Conservation (phyloP, 2,329 filamentous ascomycete genomes). For the Cladosporium oxysporum region DNA sequence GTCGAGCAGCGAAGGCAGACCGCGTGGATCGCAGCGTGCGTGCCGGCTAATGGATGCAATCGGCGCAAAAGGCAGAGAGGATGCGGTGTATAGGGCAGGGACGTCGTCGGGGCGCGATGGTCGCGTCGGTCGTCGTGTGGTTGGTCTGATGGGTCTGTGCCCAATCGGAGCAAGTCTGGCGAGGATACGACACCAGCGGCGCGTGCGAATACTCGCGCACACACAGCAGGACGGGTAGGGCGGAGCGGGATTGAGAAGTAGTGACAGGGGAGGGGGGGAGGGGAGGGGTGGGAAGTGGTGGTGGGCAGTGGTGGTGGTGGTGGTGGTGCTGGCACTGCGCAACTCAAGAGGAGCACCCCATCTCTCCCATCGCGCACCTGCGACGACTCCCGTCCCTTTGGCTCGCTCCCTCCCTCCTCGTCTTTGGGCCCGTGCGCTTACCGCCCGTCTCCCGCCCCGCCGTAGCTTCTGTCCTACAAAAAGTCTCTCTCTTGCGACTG, state of each 20-base stretch:
- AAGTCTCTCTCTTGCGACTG: not conserved
- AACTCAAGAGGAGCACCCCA: too few relatives aligned
- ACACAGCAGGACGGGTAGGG: not conserved
- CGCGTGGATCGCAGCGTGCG: not conserved
- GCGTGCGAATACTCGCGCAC: not conserved
- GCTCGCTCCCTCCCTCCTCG: too few relatives aligned
- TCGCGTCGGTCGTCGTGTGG: not conserved
- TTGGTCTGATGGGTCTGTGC: not conserved
- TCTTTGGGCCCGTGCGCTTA: not conserved
- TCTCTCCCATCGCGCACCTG: too few relatives aligned
- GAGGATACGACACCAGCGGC: not conserved
- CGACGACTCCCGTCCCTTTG: too few relatives aligned
- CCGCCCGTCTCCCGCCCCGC: not conserved
- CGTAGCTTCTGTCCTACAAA: constrained; percentile 1
- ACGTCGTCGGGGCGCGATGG: not conserved
- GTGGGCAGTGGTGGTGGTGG: too few relatives aligned
- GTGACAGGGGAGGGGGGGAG: too few relatives aligned
- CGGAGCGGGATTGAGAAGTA: not conserved
- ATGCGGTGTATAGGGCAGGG: constrained; percentile 3
- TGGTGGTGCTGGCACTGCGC: too few relatives aligned
- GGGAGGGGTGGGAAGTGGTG: too few relatives aligned
- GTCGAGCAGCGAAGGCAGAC: not conserved
- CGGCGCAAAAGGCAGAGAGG: not conserved
- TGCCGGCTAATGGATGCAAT: not conserved
- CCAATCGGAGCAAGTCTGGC: not conserved